A percentile compares a stretch with the other conserved stretches of the same genome.
Evolutionary conservation across 2,329 filamentous ascomycete genomes (phyloP).

Genomic region (Trichophyton mentagrophytes): DNA sequence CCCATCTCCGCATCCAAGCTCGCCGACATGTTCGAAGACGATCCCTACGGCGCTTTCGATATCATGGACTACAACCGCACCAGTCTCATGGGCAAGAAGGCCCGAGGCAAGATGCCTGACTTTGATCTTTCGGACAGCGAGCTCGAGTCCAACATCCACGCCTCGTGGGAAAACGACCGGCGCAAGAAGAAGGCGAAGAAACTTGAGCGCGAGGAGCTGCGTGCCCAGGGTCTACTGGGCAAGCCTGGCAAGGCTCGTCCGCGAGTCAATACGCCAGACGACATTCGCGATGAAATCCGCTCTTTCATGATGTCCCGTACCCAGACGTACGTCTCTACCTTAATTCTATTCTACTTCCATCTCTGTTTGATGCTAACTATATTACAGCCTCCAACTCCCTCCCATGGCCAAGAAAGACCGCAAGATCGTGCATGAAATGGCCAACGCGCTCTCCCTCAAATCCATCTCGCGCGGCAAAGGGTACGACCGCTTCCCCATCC

Average conservation of each 20-base stretch:
- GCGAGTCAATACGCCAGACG: conserved; percentile 55
- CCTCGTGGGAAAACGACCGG: conserved; percentile 54
- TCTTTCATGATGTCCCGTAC: conserved; percentile 53
- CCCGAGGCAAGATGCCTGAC: conserved; percentile 45
- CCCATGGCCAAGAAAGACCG: conserved; percentile 71
- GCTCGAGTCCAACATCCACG: conserved; percentile 46
- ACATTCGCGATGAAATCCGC: conserved; percentile 60
- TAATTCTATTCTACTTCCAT: background rate
- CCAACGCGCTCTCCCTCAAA: conserved; percentile 60
- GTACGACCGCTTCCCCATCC: conserved; percentile 57
- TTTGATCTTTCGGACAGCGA: conserved; percentile 55
- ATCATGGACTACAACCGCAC: conserved; percentile 71
- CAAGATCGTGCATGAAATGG: conserved; percentile 68
- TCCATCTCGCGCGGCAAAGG: conserved; percentile 73
- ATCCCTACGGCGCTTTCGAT: conserved; percentile 60
- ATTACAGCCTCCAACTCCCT: conserved; percentile 54
- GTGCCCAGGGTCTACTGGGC: conserved; percentile 53
- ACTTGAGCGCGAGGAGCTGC: conserved; percentile 54
- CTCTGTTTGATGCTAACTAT: background rate
- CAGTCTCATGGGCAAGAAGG: conserved; percentile 52
- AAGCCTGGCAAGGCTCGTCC: conserved; percentile 57
- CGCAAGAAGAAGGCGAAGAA: conserved; percentile 59
- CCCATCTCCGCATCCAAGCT: conserved; percentile 38
- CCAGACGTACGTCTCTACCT: conserved; percentile 43
- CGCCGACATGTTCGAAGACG: conserved; percentile 46